Base-by-base conservation (phyloP, 495 filamentous ascomycete genomes). In the Aspergillus campestris region DNA sequence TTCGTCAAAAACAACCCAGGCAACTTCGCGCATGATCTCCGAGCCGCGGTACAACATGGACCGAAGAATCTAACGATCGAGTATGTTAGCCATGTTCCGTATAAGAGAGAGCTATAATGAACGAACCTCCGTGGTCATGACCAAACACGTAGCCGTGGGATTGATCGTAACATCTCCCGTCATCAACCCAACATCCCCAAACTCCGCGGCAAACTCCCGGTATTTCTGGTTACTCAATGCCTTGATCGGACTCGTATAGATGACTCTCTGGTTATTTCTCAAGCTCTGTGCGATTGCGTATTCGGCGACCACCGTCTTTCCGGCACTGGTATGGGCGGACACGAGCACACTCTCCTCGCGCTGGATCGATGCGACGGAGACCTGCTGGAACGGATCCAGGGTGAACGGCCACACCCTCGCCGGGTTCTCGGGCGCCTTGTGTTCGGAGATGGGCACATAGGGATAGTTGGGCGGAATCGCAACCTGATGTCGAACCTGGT, bases 131-230 rank as follows among this genome's bases (percentile, higher is more conserved):
- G 92, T 98, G 3, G 92, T 98, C 92, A 98, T 98, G 53, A 98
- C 92, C 44, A 98, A 78, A 65, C 92, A 97, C 33, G 89, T 95
- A 34, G 92, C 92, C 2, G 92, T 96, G 31, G 94, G 94, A 57
- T 98, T 98, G 68, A 97, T 98, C 27, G 92, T 98, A 46, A 94
- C 94, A 77, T 98, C 92, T 54, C 92, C 92, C 3, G 92, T 98
- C 92, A 98, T 98, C 48, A 98, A 72, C 31, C 92, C 92, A 45
- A 95, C 92, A 63, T 98, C 92, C 34, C 89, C 89, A 67, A 98
- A 98, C 42, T 95, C 89, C 31, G 84, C 89, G 32, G 79, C 77
- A 64, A 98, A 98, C 63, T 98, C 92, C 70, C 92, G 76, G 62
- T 94, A 98, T 55, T 98, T 98, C 62, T 98, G 92, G 59, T 98